Evolutionary conservation across 108 stramenopile genomes (phyloP).

Genomic region (Pseudonitzschia pungens): DNA sequence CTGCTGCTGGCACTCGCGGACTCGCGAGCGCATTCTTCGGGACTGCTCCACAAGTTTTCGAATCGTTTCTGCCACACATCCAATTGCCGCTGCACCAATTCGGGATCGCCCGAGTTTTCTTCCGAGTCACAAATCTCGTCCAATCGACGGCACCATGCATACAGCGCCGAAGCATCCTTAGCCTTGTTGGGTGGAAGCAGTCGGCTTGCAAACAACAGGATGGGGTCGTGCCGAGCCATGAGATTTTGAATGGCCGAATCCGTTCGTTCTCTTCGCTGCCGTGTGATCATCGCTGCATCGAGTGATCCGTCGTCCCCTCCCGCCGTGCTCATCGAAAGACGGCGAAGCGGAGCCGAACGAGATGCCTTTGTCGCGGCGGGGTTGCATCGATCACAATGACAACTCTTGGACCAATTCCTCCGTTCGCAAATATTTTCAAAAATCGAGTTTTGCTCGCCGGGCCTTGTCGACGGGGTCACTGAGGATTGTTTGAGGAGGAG

Average conservation of each 20-base stretch:
- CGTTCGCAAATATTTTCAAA: no score
- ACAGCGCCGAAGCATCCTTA: constrained; percentile 20
- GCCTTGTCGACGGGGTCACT: no score
- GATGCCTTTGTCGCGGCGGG: no score
- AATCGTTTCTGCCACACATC: not conserved
- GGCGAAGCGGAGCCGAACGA: no score
- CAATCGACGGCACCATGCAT: constrained; percentile 34
- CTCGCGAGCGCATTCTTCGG: no score
- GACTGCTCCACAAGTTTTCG: not conserved
- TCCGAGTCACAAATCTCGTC: constrained; percentile 22
- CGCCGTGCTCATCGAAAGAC: no score
- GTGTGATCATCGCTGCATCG: no score
- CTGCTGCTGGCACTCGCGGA: not conserved
- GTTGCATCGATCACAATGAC: no score
- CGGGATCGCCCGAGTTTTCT: not conserved
- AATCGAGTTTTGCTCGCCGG: no score
- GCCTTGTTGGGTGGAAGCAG: not conserved
- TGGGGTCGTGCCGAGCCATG: constrained; percentile 21
- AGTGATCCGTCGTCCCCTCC: no score
- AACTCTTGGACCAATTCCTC: no score
- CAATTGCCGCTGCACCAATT: not conserved
- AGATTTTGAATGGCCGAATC: constrained; percentile 18
- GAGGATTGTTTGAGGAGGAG: no score
- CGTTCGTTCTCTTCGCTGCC: not conserved
- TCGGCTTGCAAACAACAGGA: constrained; percentile 15